These are phyloP conservation scores for Mucor lusitanicus DNA, from an alignment of 371 early-diverging fungal genomes.

Conservation along the genomic window DNA sequence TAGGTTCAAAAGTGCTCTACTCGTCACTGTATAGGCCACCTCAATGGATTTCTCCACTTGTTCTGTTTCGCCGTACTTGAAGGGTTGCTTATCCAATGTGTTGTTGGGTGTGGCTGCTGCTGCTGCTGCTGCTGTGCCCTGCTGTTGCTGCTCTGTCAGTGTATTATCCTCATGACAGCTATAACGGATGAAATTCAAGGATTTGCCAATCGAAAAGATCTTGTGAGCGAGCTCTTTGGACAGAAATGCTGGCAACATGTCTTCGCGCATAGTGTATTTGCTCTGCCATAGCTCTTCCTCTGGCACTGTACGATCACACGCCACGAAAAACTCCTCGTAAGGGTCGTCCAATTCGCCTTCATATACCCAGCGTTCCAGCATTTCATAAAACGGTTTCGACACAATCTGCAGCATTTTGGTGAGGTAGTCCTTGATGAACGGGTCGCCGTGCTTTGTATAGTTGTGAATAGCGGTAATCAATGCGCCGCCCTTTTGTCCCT, in stretches of 20 bases:
- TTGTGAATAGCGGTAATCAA: conserved; percentile 79
- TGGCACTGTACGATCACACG: conserved; percentile 48
- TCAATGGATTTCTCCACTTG: conserved; percentile 78
- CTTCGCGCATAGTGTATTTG: conserved; percentile 72
- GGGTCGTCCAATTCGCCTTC: conserved; percentile 95
- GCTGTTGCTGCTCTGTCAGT: conserved; percentile 30
- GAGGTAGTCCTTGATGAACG: conserved; percentile 78
- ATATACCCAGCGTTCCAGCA: conserved; percentile 92
- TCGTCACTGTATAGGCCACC: conserved; percentile 69
- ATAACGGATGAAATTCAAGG: conserved; percentile 89
- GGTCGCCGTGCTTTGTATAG: conserved; percentile 89
- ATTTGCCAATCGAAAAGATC: conserved; percentile 93
- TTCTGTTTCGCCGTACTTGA: conserved; percentile 75
- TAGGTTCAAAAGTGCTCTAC: conserved; percentile 69
- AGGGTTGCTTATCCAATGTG: conserved; percentile 18
- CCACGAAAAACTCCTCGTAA: conserved; percentile 92
- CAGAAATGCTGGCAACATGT: conserved; percentile 89
- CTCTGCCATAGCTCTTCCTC: conserved; percentile 81
- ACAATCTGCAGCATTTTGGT: conserved; percentile 78
- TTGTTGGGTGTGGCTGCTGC: not conserved
- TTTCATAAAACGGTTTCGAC: conserved; percentile 85
- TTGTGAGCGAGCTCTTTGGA: conserved; percentile 78
- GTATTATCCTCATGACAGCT: conserved; percentile 73
- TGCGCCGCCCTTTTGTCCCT: conserved; percentile 76
- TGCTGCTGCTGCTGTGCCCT: conserved; percentile 6